phyloP scores from a whole-genome alignment of 768 basidiomycete species.

The Steccherinum ochraceum region DNA sequence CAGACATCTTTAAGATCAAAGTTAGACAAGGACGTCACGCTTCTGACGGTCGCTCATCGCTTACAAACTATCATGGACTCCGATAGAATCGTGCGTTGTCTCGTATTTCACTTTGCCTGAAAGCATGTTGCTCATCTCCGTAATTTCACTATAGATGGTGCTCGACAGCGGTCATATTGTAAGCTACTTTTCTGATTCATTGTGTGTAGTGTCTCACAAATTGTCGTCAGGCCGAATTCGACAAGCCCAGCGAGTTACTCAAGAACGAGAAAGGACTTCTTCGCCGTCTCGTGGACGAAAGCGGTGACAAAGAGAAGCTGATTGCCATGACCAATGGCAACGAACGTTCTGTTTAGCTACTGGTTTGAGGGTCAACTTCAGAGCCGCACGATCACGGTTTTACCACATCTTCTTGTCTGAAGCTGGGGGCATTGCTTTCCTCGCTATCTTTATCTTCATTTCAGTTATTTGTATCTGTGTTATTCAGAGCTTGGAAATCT shows the following conservation, averaged over 20 bases:
- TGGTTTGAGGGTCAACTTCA: too few species aligned
- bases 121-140: too few species aligned
- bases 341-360: too few species aligned
- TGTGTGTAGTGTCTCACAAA: too few species aligned
- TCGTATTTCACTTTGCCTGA: neutral
- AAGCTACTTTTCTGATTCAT: too few species aligned
- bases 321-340: slow-evolving; percentile 17
- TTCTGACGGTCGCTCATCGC: slow-evolving; percentile 55
- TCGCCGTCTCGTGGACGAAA: slow-evolving; percentile 33
- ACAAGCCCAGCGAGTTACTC: slow-evolving; percentile 35
- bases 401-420: too few species aligned
- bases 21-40: slow-evolving; percentile 34
- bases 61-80: slow-evolving; percentile 53
- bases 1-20: slow-evolving; percentile 46
- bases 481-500: too few species aligned
- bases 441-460: too few species aligned
- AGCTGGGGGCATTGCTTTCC: too few species aligned
- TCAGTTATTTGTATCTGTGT: too few species aligned
- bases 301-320: slow-evolving; percentile 31
- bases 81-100: slow-evolving; percentile 45
- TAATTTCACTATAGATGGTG: slow-evolving; percentile 28
- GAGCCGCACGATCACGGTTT: too few species aligned
- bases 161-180: slow-evolving; percentile 35
- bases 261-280: slow-evolving; percentile 27
- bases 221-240: slow-evolving; percentile 40